These are phyloP conservation scores for Gracilaria gracilis DNA, from an alignment of 23 red algal genomes.

Conservation along the genomic window DNA sequence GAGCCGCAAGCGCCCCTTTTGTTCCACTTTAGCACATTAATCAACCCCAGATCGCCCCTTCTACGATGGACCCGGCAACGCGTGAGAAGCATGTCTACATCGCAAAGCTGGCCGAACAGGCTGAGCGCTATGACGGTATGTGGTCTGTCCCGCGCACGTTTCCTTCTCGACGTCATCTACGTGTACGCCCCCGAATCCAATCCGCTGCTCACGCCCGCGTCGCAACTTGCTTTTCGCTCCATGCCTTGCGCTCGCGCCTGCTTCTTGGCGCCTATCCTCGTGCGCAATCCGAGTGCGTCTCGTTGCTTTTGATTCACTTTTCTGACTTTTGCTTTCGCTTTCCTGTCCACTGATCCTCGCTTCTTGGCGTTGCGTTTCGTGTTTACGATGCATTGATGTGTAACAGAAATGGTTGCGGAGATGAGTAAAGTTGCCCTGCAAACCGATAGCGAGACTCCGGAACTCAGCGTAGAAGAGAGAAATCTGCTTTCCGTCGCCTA, in stretches of 20 bases:
- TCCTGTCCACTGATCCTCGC: neutral
- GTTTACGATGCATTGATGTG: neutral
- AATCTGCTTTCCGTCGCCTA: conserved; percentile 99
- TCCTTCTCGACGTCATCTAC: conserved; percentile 23
- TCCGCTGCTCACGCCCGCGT: neutral
- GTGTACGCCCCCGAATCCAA: neutral
- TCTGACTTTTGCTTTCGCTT: neutral
- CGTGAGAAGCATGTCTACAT: conserved; percentile 96
- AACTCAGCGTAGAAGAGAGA: conserved; percentile 96
- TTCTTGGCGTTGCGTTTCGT: neutral
- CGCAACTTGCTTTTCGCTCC: neutral
- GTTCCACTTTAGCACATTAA: neutral
- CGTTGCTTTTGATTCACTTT: neutral
- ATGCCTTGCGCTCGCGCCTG: neutral
- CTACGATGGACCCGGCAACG: conserved; percentile 84
- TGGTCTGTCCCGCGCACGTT: neutral
- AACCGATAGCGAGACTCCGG: conserved; percentile 74
- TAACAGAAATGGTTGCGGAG: conserved; percentile 93
- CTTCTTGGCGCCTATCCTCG: neutral
- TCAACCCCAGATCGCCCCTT: conserved; percentile 13
- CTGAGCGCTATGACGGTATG: conserved; percentile 99
- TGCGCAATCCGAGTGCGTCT: neutral
- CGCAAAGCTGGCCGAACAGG: conserved; percentile 99
- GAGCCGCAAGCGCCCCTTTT: neutral
- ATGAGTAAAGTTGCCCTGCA: conserved; percentile 93